phyloP scores from a whole-genome alignment of 306 rosid genomes.

The Phaseolus lunatus region DNA sequence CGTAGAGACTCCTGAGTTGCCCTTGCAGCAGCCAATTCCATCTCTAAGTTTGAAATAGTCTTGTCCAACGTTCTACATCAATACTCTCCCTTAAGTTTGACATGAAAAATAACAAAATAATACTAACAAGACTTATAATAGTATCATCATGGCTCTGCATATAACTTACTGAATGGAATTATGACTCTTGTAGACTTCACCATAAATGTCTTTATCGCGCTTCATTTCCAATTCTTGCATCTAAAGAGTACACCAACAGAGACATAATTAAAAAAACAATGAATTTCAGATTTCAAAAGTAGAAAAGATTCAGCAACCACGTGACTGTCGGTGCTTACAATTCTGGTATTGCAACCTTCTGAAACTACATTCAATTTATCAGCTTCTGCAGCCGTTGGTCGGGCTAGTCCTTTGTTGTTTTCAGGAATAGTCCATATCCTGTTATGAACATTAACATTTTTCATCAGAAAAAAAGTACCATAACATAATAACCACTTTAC shows the following conservation, averaged over 20 bases:
- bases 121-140: conserved; percentile 10
- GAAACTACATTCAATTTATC: conserved; percentile 68
- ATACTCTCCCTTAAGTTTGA: conserved; percentile 10
- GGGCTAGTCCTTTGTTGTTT: conserved; percentile 60
- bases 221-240: conserved; percentile 75
- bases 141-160: conserved; percentile 20
- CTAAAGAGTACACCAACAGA: conserved; percentile 58
- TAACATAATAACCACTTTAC: background rate
- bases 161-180: conserved; percentile 79
- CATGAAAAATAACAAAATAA: conserved; percentile 10
- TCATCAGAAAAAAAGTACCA: conserved; percentile 40
- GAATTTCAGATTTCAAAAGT: conserved; percentile 31
- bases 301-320: background rate
- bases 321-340: conserved; percentile 58
- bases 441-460: conserved; percentile 27
- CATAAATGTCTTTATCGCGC: conserved; percentile 64
- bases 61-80: conserved; percentile 77
- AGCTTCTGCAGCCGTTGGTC: conserved; percentile 69
- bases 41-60: conserved; percentile 92
- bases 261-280: conserved; percentile 15
- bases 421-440: conserved; percentile 95
- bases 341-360: conserved; percentile 79
- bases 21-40: conserved; percentile 94
- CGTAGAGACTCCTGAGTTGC: conserved; percentile 81
- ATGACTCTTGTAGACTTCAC: conserved; percentile 73